Evolutionary conservation across 495 filamentous ascomycete genomes (phyloP).

Genomic region (Penicillium mononematosum): DNA sequence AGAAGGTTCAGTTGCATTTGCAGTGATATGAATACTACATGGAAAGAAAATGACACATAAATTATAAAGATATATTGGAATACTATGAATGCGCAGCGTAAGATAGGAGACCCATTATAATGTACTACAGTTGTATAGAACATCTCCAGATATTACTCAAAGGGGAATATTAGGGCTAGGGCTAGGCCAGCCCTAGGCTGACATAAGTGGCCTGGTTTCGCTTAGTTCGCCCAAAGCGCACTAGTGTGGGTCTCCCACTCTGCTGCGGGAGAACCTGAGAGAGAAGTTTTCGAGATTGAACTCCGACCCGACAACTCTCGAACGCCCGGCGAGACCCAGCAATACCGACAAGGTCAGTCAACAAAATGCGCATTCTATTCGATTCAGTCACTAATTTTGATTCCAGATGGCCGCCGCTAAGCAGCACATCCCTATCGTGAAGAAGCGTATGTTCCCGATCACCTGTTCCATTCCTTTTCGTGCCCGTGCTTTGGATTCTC

Average conservation of each 20-base stretch:
- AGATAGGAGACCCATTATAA: not conserved
- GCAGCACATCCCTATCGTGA: slow-evolving; percentile 98
- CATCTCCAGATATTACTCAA: slow-evolving; percentile 1
- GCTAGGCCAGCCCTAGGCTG: slow-evolving; percentile 25
- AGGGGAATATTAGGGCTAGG: slow-evolving; percentile 26
- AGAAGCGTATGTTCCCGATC: slow-evolving; percentile 82
- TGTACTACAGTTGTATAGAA: not conserved
- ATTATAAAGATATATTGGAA: not conserved
- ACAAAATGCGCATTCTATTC: slow-evolving; percentile 6
- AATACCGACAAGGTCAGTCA: slow-evolving; percentile 48
- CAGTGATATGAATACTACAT: slow-evolving; percentile 15
- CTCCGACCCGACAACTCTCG: slow-evolving; percentile 51
- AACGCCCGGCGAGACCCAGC: slow-evolving; percentile 47
- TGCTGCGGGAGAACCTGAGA: slow-evolving; percentile 22
- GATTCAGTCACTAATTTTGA: slow-evolving; percentile 17
- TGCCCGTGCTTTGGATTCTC: slow-evolving; percentile 21
- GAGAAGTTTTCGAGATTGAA: slow-evolving; percentile 46
- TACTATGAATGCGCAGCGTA: not conserved
- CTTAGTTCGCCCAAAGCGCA: slow-evolving; percentile 42
- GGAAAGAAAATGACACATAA: not conserved
- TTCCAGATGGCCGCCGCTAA: slow-evolving; percentile 93
- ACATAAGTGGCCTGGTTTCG: slow-evolving; percentile 31
- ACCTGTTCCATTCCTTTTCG: slow-evolving; percentile 16
- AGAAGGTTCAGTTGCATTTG: slow-evolving; percentile 34
- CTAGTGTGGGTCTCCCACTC: slow-evolving; percentile 40